Percentiles rank a stretch among this genome's conserved stretches.
Conservation (phyloP, 169 alveolate genomes). For the Plasmodium knowlesi region DNA sequence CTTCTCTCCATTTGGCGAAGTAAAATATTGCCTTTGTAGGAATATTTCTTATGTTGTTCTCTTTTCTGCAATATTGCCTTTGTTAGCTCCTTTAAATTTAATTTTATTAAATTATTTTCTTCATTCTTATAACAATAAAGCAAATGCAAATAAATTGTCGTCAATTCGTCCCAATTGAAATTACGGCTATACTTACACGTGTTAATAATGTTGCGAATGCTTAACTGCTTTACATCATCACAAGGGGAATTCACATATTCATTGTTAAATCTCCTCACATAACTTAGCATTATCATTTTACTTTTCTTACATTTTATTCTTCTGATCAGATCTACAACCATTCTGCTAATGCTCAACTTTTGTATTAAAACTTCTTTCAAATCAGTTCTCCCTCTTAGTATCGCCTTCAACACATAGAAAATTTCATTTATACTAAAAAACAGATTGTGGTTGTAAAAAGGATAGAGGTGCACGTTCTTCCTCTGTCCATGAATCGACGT, state of each 20-base stretch:
- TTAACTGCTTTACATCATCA: conserved; percentile 18
- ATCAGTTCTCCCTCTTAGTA: background rate
- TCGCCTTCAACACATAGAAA: background rate
- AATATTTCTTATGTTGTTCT: background rate
- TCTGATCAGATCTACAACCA: conserved; percentile 14
- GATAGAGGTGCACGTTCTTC: background rate
- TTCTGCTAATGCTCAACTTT: conserved; percentile 12
- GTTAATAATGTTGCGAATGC: conserved; percentile 33
- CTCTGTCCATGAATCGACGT: background rate
- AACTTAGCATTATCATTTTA: background rate
- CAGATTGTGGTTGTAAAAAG: conserved; percentile 21
- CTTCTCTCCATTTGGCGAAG: background rate
- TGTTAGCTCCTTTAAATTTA: conserved; percentile 7
- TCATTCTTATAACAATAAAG: background rate
- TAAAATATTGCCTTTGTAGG: background rate
- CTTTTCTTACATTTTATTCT: background rate
- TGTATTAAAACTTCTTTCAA: background rate
- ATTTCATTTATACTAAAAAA: conserved; percentile 24
- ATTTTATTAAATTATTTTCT: background rate
- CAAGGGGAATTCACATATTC: background rate
- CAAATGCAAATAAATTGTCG: background rate
- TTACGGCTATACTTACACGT: background rate
- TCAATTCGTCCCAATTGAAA: background rate
- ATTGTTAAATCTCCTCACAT: background rate
- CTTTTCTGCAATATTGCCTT: background rate